These are phyloP conservation scores for Rheum nobile DNA, from an alignment of 148 eudicot genomes.

Conservation along the genomic window DNA sequence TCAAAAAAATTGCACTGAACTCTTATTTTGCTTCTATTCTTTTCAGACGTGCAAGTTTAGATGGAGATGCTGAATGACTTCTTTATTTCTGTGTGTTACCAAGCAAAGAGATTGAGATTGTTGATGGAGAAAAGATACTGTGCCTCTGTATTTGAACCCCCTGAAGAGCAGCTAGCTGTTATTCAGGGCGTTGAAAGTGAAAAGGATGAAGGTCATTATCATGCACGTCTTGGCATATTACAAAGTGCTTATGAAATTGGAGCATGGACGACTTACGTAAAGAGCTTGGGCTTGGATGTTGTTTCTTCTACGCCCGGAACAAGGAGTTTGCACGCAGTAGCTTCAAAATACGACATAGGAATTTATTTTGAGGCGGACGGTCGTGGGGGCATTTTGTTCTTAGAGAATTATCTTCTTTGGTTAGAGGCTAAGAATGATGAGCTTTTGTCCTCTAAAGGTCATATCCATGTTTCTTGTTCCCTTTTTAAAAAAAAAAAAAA, in stretches of 20 bases:
- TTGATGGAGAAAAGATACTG: slow-evolving; percentile 91
- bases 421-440: slow-evolving; percentile 41
- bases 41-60: slow-evolving; percentile 97
- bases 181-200: slow-evolving; percentile 25
- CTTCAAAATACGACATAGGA: slow-evolving; percentile 76
- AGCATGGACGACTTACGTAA: slow-evolving; percentile 70
- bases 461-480: neutral
- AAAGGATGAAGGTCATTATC: slow-evolving; percentile 16
- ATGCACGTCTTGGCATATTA: slow-evolving; percentile 55
- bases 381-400: slow-evolving; percentile 80
- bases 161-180: slow-evolving; percentile 47
- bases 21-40: slow-evolving; percentile 28
- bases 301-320: slow-evolving; percentile 79
- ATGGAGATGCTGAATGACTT: slow-evolving; percentile 95
- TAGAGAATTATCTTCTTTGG: slow-evolving; percentile 48
- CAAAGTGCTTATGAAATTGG: slow-evolving; percentile 90
- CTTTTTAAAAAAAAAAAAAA: too few relatives aligned
- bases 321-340: slow-evolving; percentile 77
- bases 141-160: slow-evolving; percentile 82
- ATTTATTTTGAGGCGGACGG: slow-evolving; percentile 90
- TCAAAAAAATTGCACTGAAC: slow-evolving; percentile 6
- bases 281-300: slow-evolving; percentile 58
- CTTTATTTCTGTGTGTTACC: slow-evolving; percentile 60
- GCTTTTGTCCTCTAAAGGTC: slow-evolving; percentile 54
- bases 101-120: slow-evolving; percentile 53